Evolutionary conservation across 1,284 basidiomycete genomes (phyloP).

Genomic region (Cryptococcus maquisensis): DNA sequence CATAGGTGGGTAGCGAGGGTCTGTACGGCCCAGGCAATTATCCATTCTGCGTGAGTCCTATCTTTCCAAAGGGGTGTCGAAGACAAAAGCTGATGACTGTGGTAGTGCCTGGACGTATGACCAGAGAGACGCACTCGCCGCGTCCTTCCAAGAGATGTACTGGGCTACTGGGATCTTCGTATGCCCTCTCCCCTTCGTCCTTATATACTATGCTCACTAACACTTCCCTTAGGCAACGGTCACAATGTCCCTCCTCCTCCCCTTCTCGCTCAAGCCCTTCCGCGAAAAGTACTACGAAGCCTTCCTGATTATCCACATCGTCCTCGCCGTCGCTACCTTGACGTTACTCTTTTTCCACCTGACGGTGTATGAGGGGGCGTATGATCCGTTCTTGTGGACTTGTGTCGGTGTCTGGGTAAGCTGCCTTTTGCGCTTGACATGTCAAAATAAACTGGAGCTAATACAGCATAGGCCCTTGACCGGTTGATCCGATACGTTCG

Average conservation of each 20-base stretch:
- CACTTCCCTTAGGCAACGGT: conserved; percentile 14
- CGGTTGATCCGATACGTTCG: conserved; percentile 25
- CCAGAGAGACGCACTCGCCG: conserved; percentile 1
- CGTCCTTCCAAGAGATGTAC: conserved; percentile 10
- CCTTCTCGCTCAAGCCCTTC: conserved; percentile 22
- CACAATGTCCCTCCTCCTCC: conserved; percentile 18
- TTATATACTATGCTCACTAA: neutral
- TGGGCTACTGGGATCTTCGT: conserved; percentile 23
- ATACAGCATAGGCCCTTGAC: conserved; percentile 22
- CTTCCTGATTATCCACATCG: conserved; percentile 31
- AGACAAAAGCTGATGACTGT: neutral
- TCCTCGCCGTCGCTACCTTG: conserved; percentile 21
- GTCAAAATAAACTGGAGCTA: neutral
- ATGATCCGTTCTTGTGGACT: conserved; percentile 22
- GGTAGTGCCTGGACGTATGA: conserved; percentile 16
- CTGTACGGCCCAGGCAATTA: conserved; percentile 21
- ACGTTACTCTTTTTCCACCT: conserved; percentile 26
- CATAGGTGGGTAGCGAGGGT: conserved; percentile 32
- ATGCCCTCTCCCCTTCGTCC: neutral
- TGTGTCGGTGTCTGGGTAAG: conserved; percentile 33
- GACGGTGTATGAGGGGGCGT: conserved; percentile 16
- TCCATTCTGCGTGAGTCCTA: conserved; percentile 22
- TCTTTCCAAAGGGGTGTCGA: neutral
- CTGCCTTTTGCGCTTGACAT: neutral
- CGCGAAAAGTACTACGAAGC: conserved; percentile 26